Base-by-base conservation (phyloP, 139 green algal genomes). In the Diplosphaera chodatii region DNA sequence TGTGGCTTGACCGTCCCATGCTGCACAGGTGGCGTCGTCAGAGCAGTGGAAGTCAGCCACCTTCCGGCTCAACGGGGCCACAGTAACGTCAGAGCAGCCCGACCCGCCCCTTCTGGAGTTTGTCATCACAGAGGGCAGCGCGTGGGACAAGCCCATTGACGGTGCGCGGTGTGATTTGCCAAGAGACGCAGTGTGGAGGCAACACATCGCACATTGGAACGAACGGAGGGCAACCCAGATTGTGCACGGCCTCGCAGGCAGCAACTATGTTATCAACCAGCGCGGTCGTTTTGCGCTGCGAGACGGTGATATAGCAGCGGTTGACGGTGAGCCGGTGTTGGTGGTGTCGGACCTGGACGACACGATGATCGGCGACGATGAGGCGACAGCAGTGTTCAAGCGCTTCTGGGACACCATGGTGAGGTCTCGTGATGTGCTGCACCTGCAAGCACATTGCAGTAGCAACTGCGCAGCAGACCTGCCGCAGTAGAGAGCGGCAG, bases 311-410 rank as follows among this genome's bases (percentile, higher is more conserved):
- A 25, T 83, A 15, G 37, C 68, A 22, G 32, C 66, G 25, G 31
- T 73, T 1, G 21, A 20, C 30, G 33, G 40, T 3, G 33, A 71
- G 55, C 63, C 66, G 16, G 27, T 78, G 31, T 37, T 70, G 71
- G 28, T 85, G 21, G 75, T 84, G n/a, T 64, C 55, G 5, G 85
- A 91, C 63, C 69, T 91, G 56, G 85, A 91, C 31, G 85, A 84
- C 70, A 91, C 85, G 18, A 82, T 91, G 80, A 81, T 90, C 30
- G 85, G 90, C 0, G 83, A 96, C 73, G 90, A 96, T 67, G 77
- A 32, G 1, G 81, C 79, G 10, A 91, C 86, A 1, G 66, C 65
- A 6, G 83, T 73, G 3, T 86, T 85, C 73, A 75, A n/a, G 27
- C 69, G 63, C 64, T 92, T 76, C 64, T 84, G 62, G 84, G 75